Conservation (phyloP, 176 grass and related monocot genomes). For the Zea luxurians region DNA sequence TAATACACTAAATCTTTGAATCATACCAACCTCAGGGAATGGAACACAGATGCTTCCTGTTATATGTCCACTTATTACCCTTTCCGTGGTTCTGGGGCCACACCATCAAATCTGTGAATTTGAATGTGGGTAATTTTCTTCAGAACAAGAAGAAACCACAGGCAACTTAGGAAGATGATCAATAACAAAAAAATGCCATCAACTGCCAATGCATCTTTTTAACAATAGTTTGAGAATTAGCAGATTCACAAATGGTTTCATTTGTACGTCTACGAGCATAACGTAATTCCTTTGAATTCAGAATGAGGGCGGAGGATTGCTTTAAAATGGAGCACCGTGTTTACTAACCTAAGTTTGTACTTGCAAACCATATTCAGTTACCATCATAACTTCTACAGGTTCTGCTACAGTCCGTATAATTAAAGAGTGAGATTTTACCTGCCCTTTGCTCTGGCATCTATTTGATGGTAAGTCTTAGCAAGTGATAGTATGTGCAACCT, state of each 20-base stretch:
- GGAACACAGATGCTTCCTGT: slow-evolving; percentile 78
- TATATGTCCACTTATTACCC: slow-evolving; percentile 89
- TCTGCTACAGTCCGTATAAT: background rate
- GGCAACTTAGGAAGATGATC: background rate
- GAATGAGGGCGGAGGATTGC: background rate
- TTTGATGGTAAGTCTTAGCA: slow-evolving; percentile 59
- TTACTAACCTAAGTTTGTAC: background rate
- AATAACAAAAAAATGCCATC: background rate
- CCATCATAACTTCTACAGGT: background rate
- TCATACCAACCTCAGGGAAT: slow-evolving; percentile 59
- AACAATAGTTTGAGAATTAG: background rate
- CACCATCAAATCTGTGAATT: slow-evolving; percentile 79
- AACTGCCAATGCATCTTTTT: no score
- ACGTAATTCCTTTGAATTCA: background rate
- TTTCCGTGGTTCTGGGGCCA: slow-evolving; percentile 81
- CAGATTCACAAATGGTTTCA: background rate
- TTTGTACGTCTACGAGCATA: background rate
- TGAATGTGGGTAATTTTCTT: background rate
- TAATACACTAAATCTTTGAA: slow-evolving; percentile 24
- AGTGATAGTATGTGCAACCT: slow-evolving; percentile 66
- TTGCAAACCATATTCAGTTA: background rate
- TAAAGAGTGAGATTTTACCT: slow-evolving; percentile 49
- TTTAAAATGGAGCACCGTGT: slow-evolving; percentile 16
- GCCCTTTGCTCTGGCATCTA: slow-evolving; percentile 74
- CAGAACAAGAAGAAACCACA: background rate